Conservation (phyloP, 2,329 filamentous ascomycete species). For the Colletotrichum sojae region DNA sequence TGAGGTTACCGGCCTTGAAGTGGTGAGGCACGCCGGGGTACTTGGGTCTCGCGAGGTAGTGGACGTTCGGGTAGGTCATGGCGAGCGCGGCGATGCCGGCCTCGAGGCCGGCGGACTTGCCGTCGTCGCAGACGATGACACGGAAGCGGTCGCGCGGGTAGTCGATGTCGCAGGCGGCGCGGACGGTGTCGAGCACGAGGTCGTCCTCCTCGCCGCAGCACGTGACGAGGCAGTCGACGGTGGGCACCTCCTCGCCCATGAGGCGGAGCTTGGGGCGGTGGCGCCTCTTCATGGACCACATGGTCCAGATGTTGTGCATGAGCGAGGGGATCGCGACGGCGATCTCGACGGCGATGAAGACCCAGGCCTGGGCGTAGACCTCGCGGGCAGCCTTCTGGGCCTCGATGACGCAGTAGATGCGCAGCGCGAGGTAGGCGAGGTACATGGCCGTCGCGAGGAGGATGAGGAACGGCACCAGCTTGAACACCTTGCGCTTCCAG, state of each 20-base stretch:
- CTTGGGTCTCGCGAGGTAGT: constrained; percentile 67
- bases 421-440: constrained; percentile 64
- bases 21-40: constrained; percentile 64
- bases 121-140: constrained; percentile 71
- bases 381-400: constrained; percentile 59
- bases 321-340: constrained; percentile 67
- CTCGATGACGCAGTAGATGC: constrained; percentile 66
- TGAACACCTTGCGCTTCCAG: constrained; percentile 58
- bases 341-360: constrained; percentile 70
- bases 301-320: constrained; percentile 71
- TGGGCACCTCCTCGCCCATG: constrained; percentile 62
- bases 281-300: constrained; percentile 69
- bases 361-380: constrained; percentile 66
- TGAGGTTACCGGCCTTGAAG: constrained; percentile 77
- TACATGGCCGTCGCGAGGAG: constrained; percentile 59
- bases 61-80: constrained; percentile 62
- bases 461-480: constrained; percentile 55
- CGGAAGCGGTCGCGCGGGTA: constrained; percentile 68
- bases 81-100: constrained; percentile 54
- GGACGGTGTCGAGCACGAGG: constrained; percentile 69
- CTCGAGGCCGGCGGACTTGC: constrained; percentile 60
- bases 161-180: constrained; percentile 67
- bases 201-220: constrained; percentile 71
- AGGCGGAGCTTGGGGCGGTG: constrained; percentile 67
- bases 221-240: constrained; percentile 70